These are phyloP conservation scores for Mortierella sp. DNA, from an alignment of 371 early-diverging fungal species.

Conservation along the genomic window DNA sequence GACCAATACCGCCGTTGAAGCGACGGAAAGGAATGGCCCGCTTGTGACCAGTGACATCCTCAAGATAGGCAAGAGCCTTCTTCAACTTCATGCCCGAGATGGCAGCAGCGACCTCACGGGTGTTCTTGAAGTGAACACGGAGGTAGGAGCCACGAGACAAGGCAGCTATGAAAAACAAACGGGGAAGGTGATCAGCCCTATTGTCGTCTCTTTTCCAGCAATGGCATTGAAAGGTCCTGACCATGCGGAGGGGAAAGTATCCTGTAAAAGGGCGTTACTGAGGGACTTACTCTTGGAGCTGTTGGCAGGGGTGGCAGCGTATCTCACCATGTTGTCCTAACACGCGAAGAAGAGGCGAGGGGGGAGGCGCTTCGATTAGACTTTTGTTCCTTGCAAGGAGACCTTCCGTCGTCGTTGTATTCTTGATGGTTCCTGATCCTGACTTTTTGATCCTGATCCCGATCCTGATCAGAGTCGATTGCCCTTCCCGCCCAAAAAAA, in stretches of 20 bases:
- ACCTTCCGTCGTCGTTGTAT: not conserved
- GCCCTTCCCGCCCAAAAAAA: no score
- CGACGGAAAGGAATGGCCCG: constrained; percentile 98
- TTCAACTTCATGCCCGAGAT: constrained; percentile 94
- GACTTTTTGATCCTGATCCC: not conserved
- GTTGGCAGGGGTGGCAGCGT: constrained; percentile 57
- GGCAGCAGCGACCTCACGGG: constrained; percentile 97
- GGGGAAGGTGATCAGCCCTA: not conserved
- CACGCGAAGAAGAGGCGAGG: not conserved
- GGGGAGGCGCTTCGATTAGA: constrained; percentile 12
- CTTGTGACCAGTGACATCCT: constrained; percentile 97
- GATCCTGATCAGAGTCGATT: not conserved
- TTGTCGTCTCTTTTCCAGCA: not conserved
- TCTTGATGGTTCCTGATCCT: not conserved
- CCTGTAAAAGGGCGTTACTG: no score
- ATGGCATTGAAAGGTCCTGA: not conserved
- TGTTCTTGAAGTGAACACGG: constrained; percentile 99
- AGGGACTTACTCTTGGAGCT: constrained; percentile 55
- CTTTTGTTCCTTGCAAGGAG: constrained; percentile 2
- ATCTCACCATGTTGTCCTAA: constrained; percentile 57
- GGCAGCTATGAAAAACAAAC: constrained; percentile 70
- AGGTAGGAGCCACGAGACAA: constrained; percentile 96
- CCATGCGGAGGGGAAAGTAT: not conserved
- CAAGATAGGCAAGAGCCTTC: constrained; percentile 96
- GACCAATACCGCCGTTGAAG: constrained; percentile 98